Evolutionary conservation across 129 eudicot genomes (phyloP).

Genomic region (Kitagawia praeruptora): DNA sequence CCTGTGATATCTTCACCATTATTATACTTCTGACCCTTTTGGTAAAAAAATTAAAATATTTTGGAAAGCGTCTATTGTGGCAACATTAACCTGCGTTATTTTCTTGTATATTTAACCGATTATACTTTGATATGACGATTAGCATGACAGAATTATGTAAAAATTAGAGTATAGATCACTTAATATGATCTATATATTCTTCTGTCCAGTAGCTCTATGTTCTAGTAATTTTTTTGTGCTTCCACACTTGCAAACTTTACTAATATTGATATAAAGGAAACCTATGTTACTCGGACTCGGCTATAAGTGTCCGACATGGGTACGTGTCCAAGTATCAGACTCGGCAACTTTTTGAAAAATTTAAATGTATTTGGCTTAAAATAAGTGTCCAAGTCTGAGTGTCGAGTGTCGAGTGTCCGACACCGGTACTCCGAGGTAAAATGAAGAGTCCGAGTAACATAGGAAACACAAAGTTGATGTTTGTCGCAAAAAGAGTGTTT

Average conservation of each 20-base stretch:
- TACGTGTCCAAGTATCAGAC: too few relatives aligned
- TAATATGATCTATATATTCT: not conserved
- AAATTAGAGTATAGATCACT: not conserved
- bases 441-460: too few relatives aligned
- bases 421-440: too few relatives aligned
- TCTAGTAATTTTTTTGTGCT: not conserved
- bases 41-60: not conserved
- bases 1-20: not conserved
- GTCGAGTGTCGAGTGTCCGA: too few relatives aligned
- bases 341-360: too few relatives aligned
- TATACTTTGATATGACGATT: too few relatives aligned
- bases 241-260: not conserved
- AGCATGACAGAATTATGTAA: too few relatives aligned
- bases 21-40: not conserved
- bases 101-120: not conserved
- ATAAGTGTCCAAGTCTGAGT: too few relatives aligned
- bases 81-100: not conserved
- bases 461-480: not conserved
- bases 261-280: not conserved
- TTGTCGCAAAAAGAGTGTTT: not conserved
- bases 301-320: too few relatives aligned
- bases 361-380: too few relatives aligned
- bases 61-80: not conserved
- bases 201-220: not conserved
- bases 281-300: too few relatives aligned